phyloP scores from a whole-genome alignment of 2,329 filamentous ascomycete genomes.

The Raffaelea albimanens region DNA sequence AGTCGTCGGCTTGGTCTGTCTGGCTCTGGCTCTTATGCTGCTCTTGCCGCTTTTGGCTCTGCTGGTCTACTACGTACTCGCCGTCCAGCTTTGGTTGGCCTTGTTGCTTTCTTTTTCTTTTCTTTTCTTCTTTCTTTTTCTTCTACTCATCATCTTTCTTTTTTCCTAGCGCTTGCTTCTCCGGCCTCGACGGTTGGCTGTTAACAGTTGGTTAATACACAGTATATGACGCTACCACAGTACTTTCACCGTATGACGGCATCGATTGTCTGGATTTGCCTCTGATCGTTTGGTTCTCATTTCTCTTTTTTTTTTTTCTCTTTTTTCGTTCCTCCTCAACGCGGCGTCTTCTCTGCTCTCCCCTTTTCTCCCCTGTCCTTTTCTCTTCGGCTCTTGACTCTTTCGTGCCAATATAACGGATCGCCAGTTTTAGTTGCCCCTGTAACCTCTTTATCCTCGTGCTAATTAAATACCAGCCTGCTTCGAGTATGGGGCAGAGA shows the following conservation, averaged over 20 bases:
- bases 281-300: not conserved
- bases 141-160: not conserved
- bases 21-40: no score
- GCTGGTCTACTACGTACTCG: not conserved
- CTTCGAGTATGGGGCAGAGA: constrained; percentile 1
- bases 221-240: not conserved
- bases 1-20: no score
- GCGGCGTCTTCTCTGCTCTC: not conserved
- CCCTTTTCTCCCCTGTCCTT: no score
- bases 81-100: not conserved
- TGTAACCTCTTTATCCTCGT: constrained; percentile 1
- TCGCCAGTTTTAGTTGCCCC: constrained; percentile 4
- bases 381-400: no score
- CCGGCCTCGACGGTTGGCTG: not conserved
- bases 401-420: constrained; percentile 9
- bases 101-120: not conserved
- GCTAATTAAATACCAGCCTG: constrained; percentile 3
- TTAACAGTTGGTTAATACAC: not conserved
- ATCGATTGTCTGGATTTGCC: no score
- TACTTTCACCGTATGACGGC: no score
- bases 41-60: no score
- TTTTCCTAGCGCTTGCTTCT: no score
- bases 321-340: constrained; percentile 1
- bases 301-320: not conserved
- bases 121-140: not conserved